These are phyloP conservation scores for Raddia distichophylla DNA, from an alignment of 176 grass and related monocot genomes.

Conservation along the genomic window DNA sequence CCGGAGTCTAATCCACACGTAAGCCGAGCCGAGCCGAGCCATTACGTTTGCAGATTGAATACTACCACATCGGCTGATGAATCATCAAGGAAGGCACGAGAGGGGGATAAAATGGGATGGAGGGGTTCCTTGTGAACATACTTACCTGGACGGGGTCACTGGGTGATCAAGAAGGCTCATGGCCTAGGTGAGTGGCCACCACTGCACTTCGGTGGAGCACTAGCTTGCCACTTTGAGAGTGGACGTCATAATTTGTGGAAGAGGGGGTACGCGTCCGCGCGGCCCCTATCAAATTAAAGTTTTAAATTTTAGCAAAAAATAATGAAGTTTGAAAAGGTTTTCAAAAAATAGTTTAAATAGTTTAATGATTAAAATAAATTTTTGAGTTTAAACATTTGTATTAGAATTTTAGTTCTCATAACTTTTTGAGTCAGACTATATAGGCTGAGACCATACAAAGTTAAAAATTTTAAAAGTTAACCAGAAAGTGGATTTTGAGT, in stretches of 20 bases:
- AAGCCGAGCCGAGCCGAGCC: background rate
- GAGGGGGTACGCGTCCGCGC: conserved; percentile 42
- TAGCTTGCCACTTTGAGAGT: conserved; percentile 30
- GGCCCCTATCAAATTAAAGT: background rate
- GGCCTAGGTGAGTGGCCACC: background rate
- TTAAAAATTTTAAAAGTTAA: too few species aligned
- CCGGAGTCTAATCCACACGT: too few species aligned
- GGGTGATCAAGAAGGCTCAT: conserved; percentile 8
- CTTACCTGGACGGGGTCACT: conserved; percentile 41
- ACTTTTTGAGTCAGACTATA: too few species aligned
- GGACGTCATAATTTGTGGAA: conserved; percentile 43
- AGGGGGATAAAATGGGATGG: background rate
- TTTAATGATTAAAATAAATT: too few species aligned
- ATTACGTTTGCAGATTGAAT: background rate
- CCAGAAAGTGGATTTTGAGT: too few species aligned
- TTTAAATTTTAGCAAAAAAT: too few species aligned
- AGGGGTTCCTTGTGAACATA: background rate
- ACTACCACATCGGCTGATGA: conserved; percentile 23
- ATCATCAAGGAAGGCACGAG: fast-evolving
- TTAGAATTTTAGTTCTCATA: too few species aligned
- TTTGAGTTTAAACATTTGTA: too few species aligned
- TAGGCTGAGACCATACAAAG: too few species aligned
- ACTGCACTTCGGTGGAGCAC: conserved; percentile 23
- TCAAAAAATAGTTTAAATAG: too few species aligned
- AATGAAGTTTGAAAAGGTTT: too few species aligned